Conservation (phyloP, 164 flowering plant genomes). For the Macadamia tetraphylla region DNA sequence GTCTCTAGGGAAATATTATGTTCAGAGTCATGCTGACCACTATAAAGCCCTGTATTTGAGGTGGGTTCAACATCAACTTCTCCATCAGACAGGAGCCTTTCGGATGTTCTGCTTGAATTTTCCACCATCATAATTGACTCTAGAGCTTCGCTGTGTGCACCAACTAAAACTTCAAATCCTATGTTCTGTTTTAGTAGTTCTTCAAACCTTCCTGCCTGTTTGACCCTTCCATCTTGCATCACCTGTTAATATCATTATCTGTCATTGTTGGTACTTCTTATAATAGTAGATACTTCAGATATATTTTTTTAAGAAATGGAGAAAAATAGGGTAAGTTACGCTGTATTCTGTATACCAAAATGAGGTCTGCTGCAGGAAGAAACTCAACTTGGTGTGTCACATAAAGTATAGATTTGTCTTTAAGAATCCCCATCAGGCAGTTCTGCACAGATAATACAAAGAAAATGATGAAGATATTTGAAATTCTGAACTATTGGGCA, state of each 20-base stretch:
- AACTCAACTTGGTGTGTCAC: constrained; percentile 84
- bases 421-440: constrained; percentile 81
- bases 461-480: background rate
- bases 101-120: constrained; percentile 38
- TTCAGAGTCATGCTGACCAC: constrained; percentile 39
- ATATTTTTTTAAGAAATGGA: background rate
- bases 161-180: constrained; percentile 84
- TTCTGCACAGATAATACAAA: constrained; percentile 44
- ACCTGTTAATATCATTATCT: constrained; percentile 53
- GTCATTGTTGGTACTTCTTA: background rate
- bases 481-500: background rate
- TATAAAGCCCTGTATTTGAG: background rate
- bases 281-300: background rate
- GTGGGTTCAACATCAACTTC: constrained; percentile 29
- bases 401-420: constrained; percentile 73
- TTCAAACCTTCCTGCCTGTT: constrained; percentile 78
- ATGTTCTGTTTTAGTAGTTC: constrained; percentile 67
- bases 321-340: background rate
- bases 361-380: constrained; percentile 47
- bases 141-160: constrained; percentile 84
- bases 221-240: constrained; percentile 82
- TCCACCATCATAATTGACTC: constrained; percentile 63
- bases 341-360: constrained; percentile 55
- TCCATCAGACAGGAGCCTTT: constrained; percentile 12
- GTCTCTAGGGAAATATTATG: constrained; percentile 47